Evolutionary conservation across 495 filamentous ascomycete genomes (phyloP).

Genomic region (Penicilliopsis zonata): DNA sequence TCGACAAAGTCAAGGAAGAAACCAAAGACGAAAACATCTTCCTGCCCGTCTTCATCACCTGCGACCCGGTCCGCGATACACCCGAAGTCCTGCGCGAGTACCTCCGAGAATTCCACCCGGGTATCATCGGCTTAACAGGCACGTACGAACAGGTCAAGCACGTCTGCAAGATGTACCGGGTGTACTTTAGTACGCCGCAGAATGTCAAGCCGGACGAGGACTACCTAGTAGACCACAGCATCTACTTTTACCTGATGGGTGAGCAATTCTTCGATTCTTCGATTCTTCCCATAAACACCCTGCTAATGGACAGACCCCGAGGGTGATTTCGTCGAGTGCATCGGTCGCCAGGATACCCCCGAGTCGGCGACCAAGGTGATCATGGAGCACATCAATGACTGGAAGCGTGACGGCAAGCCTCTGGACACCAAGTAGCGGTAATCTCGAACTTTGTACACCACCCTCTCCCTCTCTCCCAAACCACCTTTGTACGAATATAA

Average conservation of each 20-base stretch:
- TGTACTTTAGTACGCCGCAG: constrained; percentile 90
- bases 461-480: too few relatives aligned
- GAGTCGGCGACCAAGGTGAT: constrained; percentile 79
- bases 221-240: constrained; percentile 96
- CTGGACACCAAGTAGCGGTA: constrained; percentile 29
- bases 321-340: constrained; percentile 94
- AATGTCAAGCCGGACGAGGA: constrained; percentile 86
- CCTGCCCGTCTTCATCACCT: constrained; percentile 82
- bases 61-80: constrained; percentile 84
- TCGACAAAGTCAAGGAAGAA: constrained; percentile 58
- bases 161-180: constrained; percentile 86
- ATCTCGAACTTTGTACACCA: too few relatives aligned
- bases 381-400: constrained; percentile 79
- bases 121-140: constrained; percentile 80
- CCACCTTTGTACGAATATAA: too few relatives aligned
- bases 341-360: constrained; percentile 86
- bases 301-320: constrained; percentile 58
- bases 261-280: too few relatives aligned
- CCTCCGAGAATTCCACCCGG: constrained; percentile 83
- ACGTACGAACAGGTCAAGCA: constrained; percentile 85
- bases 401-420: constrained; percentile 48
- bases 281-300: constrained; percentile 2
- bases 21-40: constrained; percentile 38
- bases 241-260: constrained; percentile 99
- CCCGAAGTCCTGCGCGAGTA: constrained; percentile 76